A percentile compares a stretch with the other conserved stretches of the same genome.
Evolutionary conservation across 192 early-diverging fungal genomes (phyloP).

Genomic region (Coemansia sp.): DNA sequence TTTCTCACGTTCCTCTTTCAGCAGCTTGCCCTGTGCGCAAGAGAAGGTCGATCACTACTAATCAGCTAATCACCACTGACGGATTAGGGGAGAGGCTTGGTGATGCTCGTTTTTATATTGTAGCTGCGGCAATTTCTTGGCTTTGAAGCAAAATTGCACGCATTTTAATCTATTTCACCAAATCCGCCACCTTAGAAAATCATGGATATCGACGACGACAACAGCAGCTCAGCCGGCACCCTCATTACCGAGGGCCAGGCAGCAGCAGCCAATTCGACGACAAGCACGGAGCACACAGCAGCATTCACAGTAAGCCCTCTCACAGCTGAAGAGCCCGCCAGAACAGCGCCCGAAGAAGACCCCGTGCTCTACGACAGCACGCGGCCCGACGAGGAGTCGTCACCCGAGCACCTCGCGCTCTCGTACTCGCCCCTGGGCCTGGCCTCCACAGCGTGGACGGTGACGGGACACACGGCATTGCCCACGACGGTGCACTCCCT

Average conservation of each 20-base stretch:
- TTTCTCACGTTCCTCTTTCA: no score
- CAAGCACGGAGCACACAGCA: neutral
- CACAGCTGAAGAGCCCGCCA: neutral
- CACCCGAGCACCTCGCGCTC: neutral
- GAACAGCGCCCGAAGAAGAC: no score
- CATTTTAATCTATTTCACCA: neutral
- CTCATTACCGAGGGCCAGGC: neutral
- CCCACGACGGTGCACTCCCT: conserved; percentile 16
- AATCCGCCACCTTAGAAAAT: neutral
- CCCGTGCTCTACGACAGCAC: no score
- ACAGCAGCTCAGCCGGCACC: neutral
- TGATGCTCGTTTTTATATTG: no score
- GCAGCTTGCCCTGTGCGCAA: no score
- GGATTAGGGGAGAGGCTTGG: no score
- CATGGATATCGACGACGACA: conserved; percentile 10
- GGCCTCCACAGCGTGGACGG: conserved; percentile 20
- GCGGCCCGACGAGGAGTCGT: neutral
- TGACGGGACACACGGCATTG: neutral
- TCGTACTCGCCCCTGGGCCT: conserved; percentile 32
- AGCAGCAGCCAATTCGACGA: neutral
- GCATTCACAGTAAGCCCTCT: neutral
- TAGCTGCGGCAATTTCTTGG: no score
- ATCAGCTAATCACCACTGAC: no score
- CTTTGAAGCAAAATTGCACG: neutral
- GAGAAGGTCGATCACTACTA: no score